Conservation (phyloP, 768 basidiomycete species). For the Melanogaster broomeanus region DNA sequence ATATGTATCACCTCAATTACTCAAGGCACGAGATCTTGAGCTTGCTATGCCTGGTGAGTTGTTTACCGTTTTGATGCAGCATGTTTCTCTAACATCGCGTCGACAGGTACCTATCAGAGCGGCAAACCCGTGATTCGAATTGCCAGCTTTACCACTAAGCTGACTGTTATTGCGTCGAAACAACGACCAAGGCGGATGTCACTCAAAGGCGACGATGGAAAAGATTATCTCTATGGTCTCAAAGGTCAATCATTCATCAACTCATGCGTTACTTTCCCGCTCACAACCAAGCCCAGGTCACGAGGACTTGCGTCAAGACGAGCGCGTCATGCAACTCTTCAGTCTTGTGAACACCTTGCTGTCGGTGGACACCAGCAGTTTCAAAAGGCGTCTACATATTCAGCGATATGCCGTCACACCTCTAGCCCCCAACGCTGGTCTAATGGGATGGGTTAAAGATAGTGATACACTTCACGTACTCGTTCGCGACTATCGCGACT, state of each 20-base stretch:
- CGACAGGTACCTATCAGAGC: conserved; percentile 85
- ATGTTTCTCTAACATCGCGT: neutral
- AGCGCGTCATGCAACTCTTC: conserved; percentile 98
- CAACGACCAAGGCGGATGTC: conserved; percentile 90
- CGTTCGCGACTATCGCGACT: conserved; percentile 94
- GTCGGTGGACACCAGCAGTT: conserved; percentile 90
- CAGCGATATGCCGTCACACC: conserved; percentile 93
- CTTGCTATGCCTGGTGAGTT: conserved; percentile 89
- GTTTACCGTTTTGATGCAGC: neutral
- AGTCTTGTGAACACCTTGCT: conserved; percentile 95
- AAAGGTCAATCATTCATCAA: conserved; percentile 61
- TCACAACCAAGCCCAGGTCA: conserved; percentile 59
- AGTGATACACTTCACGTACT: conserved; percentile 96
- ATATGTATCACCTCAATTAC: conserved; percentile 91
- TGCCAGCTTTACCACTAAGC: conserved; percentile 80
- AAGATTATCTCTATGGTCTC: conserved; percentile 88
- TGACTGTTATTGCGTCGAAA: conserved; percentile 94
- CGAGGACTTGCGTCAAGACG: conserved; percentile 98
- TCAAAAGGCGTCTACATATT: conserved; percentile 94
- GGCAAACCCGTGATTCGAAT: conserved; percentile 85
- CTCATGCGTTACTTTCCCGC: neutral
- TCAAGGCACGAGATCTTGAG: conserved; percentile 87
- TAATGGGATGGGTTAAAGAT: conserved; percentile 94
- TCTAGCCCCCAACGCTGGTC: conserved; percentile 91
- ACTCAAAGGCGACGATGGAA: conserved; percentile 87